Percentiles rank a stretch among this genome's conserved stretches.
Evolutionary conservation across 1,284 basidiomycete genomes (phyloP).

Genomic region (Volvariella surrecta): DNA sequence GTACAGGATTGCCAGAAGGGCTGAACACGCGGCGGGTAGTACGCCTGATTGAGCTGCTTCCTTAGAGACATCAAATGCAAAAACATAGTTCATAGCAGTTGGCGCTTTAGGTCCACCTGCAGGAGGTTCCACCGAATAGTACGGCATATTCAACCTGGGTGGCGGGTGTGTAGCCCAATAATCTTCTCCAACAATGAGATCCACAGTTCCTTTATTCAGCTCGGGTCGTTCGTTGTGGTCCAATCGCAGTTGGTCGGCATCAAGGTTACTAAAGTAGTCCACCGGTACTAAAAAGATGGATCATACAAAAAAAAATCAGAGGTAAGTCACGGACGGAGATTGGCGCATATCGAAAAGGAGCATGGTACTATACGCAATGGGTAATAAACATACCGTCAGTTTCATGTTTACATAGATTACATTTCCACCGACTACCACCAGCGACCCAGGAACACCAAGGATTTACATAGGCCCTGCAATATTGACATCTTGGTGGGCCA

Average conservation of each 20-base stretch:
- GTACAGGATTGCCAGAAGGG: constrained; percentile 64
- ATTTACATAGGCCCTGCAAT: constrained; percentile 91
- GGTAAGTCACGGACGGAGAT: too few relatives aligned
- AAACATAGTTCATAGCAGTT: constrained; percentile 71
- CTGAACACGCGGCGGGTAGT: constrained; percentile 60
- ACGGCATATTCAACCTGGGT: constrained; percentile 43
- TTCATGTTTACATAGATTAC: constrained; percentile 83
- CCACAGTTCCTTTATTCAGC: constrained; percentile 86
- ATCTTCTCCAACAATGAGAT: constrained; percentile 79
- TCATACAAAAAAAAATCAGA: neutral
- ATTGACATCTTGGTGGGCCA: constrained; percentile 83
- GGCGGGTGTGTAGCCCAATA: constrained; percentile 82
- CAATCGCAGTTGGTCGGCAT: constrained; percentile 72
- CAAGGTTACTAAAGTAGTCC: constrained; percentile 85
- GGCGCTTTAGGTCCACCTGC: constrained; percentile 50
- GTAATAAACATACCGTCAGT: constrained; percentile 59
- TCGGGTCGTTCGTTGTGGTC: constrained; percentile 85
- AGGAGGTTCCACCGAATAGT: constrained; percentile 38
- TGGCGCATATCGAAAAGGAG: too few relatives aligned
- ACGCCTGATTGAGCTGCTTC: constrained; percentile 71
- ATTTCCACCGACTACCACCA: constrained; percentile 85
- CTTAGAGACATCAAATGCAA: constrained; percentile 82
- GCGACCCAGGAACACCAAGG: constrained; percentile 88
- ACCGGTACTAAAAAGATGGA: constrained; percentile 46
- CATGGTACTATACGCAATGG: neutral